These are phyloP conservation scores for Botrytis tulipae DNA, from an alignment of 2,329 filamentous ascomycete species.

Conservation along the genomic window DNA sequence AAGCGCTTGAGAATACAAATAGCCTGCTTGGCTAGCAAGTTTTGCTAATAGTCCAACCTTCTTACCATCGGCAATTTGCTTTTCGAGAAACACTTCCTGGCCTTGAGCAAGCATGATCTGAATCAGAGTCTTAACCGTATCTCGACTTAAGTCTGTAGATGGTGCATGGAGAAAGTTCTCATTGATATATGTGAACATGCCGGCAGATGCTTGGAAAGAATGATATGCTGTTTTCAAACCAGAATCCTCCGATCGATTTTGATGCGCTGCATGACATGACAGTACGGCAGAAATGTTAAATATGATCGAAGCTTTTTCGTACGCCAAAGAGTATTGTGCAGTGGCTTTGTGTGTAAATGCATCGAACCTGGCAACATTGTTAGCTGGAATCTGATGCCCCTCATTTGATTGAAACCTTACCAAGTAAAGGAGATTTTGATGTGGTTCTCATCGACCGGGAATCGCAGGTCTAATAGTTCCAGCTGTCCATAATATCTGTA, in stretches of 20 bases:
- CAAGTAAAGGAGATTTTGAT: slow-evolving; percentile 99
- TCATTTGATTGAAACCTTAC: slow-evolving; percentile 48
- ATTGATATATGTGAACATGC: slow-evolving; percentile 99
- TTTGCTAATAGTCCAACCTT: slow-evolving; percentile 91
- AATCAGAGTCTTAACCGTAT: slow-evolving; percentile 94
- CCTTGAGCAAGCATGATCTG: slow-evolving; percentile 90
- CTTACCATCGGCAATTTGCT: slow-evolving; percentile 89
- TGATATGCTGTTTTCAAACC: slow-evolving; percentile 97
- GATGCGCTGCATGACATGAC: slow-evolving; percentile 90
- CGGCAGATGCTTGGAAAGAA: slow-evolving; percentile 94
- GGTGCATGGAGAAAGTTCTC: slow-evolving; percentile 98
- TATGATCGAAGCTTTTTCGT: slow-evolving; percentile 98
- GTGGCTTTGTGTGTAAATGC: slow-evolving; percentile 99
- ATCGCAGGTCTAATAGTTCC: slow-evolving; percentile 88
- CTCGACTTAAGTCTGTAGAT: slow-evolving; percentile 89
- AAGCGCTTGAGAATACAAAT: slow-evolving; percentile 80
- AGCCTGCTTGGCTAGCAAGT: slow-evolving; percentile 84
- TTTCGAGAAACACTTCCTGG: slow-evolving; percentile 96
- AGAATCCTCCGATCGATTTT: slow-evolving; percentile 87
- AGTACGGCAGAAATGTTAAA: slow-evolving; percentile 98
- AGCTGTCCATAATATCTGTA: slow-evolving; percentile 98
- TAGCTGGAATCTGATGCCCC: neutral
- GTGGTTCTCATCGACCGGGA: slow-evolving; percentile 97
- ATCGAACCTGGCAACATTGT: slow-evolving; percentile 71
- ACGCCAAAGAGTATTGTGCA: slow-evolving; percentile 91